Conservation (phyloP, 495 filamentous ascomycete species). For the Aspergillus sclerotiicarbonarius region DNA sequence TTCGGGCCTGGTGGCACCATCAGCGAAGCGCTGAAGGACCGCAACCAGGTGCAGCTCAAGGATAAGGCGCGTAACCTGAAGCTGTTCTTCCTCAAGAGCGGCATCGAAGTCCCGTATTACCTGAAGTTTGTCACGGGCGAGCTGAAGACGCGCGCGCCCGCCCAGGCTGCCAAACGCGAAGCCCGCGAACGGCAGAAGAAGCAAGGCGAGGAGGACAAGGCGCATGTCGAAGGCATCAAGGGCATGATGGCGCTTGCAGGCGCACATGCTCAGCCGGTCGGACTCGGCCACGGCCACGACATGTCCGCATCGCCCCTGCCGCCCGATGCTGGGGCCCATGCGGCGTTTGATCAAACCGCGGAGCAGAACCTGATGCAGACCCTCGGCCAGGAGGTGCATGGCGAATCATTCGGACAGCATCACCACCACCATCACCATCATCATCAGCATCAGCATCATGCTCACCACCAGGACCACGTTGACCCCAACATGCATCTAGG, state of each 20-base stretch:
- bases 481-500: constrained; percentile 41
- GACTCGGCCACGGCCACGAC: constrained; percentile 31
- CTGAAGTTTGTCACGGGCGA: constrained; percentile 90
- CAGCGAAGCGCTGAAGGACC: constrained; percentile 83
- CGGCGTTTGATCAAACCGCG: constrained; percentile 42
- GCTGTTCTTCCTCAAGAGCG: constrained; percentile 91
- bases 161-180: constrained; percentile 76
- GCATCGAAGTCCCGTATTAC: constrained; percentile 89
- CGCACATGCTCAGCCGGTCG: constrained; percentile 39
- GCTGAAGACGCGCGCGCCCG: constrained; percentile 85
- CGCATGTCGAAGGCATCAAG: constrained; percentile 68
- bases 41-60: constrained; percentile 93
- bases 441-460: constrained; percentile 33
- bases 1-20: constrained; percentile 82
- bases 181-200: constrained; percentile 68
- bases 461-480: constrained; percentile 32
- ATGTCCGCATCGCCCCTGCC: constrained; percentile 48
- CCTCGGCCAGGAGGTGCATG: constrained; percentile 48
- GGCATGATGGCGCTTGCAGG: constrained; percentile 63
- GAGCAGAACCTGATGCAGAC: constrained; percentile 52
- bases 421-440: constrained; percentile 28
- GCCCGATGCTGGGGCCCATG: constrained; percentile 34
- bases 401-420: constrained; percentile 39
- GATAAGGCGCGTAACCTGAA: constrained; percentile 95
- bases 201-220: constrained; percentile 67